Percentiles rank a stretch among this genome's conserved stretches.
phyloP scores from a whole-genome alignment of 2,329 filamentous ascomycete genomes.

The Calcarisporium arbuscula region DNA sequence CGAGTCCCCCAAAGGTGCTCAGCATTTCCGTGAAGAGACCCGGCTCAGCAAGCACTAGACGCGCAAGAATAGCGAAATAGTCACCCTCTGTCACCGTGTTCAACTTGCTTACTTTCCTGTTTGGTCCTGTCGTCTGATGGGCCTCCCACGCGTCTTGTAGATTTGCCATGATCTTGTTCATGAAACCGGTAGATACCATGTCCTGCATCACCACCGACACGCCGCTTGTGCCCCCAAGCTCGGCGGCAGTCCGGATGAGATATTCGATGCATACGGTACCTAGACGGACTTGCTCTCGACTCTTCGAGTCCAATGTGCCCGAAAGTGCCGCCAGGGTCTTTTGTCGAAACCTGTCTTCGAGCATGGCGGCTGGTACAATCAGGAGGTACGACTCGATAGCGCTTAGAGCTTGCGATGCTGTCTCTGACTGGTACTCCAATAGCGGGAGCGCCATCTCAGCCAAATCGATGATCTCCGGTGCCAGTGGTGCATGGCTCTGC shows the following conservation, averaged over 20 bases:
- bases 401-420: slow-evolving; percentile 53
- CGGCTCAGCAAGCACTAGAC: slow-evolving; percentile 69
- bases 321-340: slow-evolving; percentile 44
- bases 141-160: slow-evolving; percentile 66
- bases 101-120: slow-evolving; percentile 61
- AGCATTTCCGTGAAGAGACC: slow-evolving; percentile 57
- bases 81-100: slow-evolving; percentile 74
- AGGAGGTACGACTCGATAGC: slow-evolving; percentile 67
- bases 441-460: slow-evolving; percentile 59
- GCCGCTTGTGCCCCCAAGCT: slow-evolving; percentile 54
- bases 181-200: slow-evolving; percentile 56
- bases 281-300: slow-evolving; percentile 51
- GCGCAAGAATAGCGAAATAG: slow-evolving; percentile 77
- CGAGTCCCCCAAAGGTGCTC: slow-evolving; percentile 36
- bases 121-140: slow-evolving; percentile 76
- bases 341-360: slow-evolving; percentile 49
- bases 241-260: slow-evolving; percentile 56
- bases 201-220: slow-evolving; percentile 59
- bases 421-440: slow-evolving; percentile 59
- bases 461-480: slow-evolving; percentile 56
- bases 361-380: slow-evolving; percentile 60
- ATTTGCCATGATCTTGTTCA: slow-evolving; percentile 57
- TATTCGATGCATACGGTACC: slow-evolving; percentile 58
- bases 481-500: slow-evolving; percentile 57
- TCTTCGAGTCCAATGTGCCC: slow-evolving; percentile 43